Evolutionary conservation across 345 rosid species (phyloP).

Genomic region (Noccaea bulbosa): DNA sequence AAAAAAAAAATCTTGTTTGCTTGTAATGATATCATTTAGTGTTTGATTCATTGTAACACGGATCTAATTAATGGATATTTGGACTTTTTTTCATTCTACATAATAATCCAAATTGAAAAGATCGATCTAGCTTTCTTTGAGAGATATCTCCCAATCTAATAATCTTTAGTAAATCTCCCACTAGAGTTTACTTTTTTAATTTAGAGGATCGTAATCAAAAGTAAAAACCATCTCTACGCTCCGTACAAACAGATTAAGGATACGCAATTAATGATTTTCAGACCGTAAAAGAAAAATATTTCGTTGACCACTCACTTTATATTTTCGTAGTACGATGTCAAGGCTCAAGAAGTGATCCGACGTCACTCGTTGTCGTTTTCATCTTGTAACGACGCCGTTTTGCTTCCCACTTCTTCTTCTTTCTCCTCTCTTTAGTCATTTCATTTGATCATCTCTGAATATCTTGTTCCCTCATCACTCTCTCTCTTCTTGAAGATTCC

Average conservation of each 20-base stretch:
- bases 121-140: background rate
- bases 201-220: background rate
- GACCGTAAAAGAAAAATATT: background rate
- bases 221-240: background rate
- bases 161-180: background rate
- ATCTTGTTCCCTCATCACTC: background rate
- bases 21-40: conserved; percentile 17
- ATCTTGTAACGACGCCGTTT: conserved; percentile 26
- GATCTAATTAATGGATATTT: conserved; percentile 2
- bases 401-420: conserved; percentile 16
- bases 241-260: background rate
- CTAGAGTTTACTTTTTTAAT: background rate
- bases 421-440: conserved; percentile 27
- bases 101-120: too few relatives aligned
- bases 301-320: conserved; percentile 25
- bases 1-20: background rate
- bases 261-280: background rate
- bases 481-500: conserved; percentile 14
- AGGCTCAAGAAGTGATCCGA: background rate
- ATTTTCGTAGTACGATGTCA: conserved; percentile 15
- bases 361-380: conserved; percentile 1
- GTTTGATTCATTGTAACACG: conserved; percentile 26
- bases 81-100: too few relatives aligned
- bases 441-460: conserved; percentile 25
- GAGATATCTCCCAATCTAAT: background rate